These are phyloP conservation scores for Aspergillus heteromorphus DNA, from an alignment of 495 filamentous ascomycete genomes.

Conservation along the genomic window DNA sequence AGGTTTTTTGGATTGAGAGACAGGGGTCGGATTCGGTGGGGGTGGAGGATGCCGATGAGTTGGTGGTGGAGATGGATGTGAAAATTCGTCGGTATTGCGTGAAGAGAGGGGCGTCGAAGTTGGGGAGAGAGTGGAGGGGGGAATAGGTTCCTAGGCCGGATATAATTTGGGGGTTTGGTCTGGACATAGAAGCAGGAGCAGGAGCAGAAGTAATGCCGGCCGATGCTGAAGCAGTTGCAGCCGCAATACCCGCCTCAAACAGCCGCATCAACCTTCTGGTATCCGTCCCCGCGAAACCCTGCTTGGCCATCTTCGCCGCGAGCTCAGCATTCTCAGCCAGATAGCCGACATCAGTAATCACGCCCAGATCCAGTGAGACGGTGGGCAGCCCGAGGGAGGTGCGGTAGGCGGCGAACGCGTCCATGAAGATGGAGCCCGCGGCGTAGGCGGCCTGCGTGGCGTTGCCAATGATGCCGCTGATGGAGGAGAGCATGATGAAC, in stretches of 20 bases:
- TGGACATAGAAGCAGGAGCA: not conserved
- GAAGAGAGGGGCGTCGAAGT: conserved; percentile 23
- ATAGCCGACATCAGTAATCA: conserved; percentile 53
- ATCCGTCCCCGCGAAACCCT: conserved; percentile 24
- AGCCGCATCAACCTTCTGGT: conserved; percentile 17
- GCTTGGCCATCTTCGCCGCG: conserved; percentile 18
- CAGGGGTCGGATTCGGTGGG: too few relatives aligned
- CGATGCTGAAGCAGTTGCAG: conserved; percentile 13
- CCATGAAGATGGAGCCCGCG: conserved; percentile 39
- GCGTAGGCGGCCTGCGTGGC: conserved; percentile 50
- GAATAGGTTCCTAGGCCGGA: conserved; percentile 26
- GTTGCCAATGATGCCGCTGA: conserved; percentile 26
- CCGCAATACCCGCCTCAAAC: too few relatives aligned
- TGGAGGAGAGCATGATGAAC: conserved; percentile 47
- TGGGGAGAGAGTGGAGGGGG: conserved; percentile 17
- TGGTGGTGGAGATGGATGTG: not conserved
- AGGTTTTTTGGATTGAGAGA: conserved; percentile 20
- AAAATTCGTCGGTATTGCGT: conserved; percentile 19
- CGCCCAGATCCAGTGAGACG: conserved; percentile 51
- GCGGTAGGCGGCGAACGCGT: conserved; percentile 30
- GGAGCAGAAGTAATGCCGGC: conserved; percentile 21
- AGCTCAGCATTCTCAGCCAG: conserved; percentile 32
- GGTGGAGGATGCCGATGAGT: conserved; percentile 5
- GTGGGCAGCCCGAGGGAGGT: conserved; percentile 15
- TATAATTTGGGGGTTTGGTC: conserved; percentile 14